Percentiles rank a stretch among this genome's conserved stretches.
These are phyloP conservation scores for Grosmannia clavigera DNA, from an alignment of 2,329 filamentous ascomycete genomes.

Conservation along the genomic window DNA sequence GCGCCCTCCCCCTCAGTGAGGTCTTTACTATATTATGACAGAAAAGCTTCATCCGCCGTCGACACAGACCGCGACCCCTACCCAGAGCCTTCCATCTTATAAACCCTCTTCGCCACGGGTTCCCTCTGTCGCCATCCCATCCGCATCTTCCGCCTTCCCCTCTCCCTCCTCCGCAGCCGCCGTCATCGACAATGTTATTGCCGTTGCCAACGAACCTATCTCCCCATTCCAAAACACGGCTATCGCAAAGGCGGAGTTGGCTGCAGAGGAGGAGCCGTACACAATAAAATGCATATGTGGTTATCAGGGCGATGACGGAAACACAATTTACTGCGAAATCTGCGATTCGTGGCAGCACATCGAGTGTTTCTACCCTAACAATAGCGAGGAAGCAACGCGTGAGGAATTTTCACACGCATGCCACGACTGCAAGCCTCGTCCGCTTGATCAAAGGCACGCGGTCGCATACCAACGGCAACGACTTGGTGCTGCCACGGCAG, in stretches of 20 bases:
- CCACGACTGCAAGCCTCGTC: slow-evolving; percentile 72
- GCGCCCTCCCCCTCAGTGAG: slow-evolving; percentile 27
- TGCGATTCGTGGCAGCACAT: slow-evolving; percentile 99
- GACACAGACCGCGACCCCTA: slow-evolving; percentile 43
- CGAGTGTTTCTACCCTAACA: slow-evolving; percentile 78
- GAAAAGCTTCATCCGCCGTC: slow-evolving; percentile 41
- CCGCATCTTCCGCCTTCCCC: neutral
- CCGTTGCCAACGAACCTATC: neutral
- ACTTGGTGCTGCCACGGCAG: slow-evolving; percentile 30
- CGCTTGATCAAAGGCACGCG: slow-evolving; percentile 61
- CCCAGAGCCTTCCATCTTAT: slow-evolving; percentile 33
- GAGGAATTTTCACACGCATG: slow-evolving; percentile 72
- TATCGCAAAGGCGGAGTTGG: slow-evolving; percentile 32
- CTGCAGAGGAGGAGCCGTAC: slow-evolving; percentile 68
- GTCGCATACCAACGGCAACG: slow-evolving; percentile 56
- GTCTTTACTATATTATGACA: slow-evolving; percentile 47
- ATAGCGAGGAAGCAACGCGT: slow-evolving; percentile 59
- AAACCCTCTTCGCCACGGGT: slow-evolving; percentile 12
- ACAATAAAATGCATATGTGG: slow-evolving; percentile 97
- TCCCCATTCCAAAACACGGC: neutral
- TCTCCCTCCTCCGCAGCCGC: slow-evolving; percentile 1
- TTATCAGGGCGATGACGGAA: slow-evolving; percentile 89
- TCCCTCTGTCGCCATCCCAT: neutral
- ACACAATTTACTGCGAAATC: slow-evolving; percentile 88
- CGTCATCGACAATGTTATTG: neutral